These are phyloP conservation scores for Penicillium cosmopolitanum DNA, from an alignment of 495 filamentous ascomycete species.

Conservation along the genomic window DNA sequence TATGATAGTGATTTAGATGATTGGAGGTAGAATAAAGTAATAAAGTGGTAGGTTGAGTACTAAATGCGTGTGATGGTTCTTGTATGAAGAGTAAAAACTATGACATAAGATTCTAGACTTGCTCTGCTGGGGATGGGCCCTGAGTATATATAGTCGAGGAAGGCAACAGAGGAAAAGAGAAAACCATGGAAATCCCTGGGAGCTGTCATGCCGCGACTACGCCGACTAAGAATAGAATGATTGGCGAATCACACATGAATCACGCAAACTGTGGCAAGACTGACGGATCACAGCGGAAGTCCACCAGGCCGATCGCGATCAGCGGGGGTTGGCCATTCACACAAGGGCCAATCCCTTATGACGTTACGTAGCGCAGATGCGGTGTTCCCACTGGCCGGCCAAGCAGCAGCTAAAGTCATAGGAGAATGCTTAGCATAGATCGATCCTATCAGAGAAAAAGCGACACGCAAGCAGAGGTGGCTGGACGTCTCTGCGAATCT, in stretches of 20 bases:
- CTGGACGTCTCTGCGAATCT: constrained; percentile 16
- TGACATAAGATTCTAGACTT: background rate
- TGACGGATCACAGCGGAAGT: constrained; percentile 9
- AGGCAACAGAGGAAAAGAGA: background rate
- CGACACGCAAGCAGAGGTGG: constrained; percentile 34
- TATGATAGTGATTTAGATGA: background rate
- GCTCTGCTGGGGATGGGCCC: background rate
- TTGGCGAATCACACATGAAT: constrained; percentile 9
- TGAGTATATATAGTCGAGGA: background rate
- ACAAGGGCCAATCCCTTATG: constrained; percentile 24
- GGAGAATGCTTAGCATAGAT: constrained; percentile 34
- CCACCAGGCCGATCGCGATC: constrained; percentile 27
- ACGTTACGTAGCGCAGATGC: constrained; percentile 17
- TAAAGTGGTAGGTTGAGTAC: background rate
- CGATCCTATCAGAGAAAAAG: constrained; percentile 21
- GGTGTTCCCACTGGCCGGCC: constrained; percentile 19
- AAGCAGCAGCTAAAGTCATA: constrained; percentile 8
- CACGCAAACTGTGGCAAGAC: constrained; percentile 32
- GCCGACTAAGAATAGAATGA: constrained; percentile 29
- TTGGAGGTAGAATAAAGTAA: background rate
- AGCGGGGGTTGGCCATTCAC: constrained; percentile 2
- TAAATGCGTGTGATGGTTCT: background rate
- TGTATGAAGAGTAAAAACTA: background rate
- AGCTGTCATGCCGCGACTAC: constrained; percentile 6
- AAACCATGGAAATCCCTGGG: constrained; percentile 8